Conservation (phyloP, 1,284 basidiomycete species). For the Fomes fomentarius region DNA sequence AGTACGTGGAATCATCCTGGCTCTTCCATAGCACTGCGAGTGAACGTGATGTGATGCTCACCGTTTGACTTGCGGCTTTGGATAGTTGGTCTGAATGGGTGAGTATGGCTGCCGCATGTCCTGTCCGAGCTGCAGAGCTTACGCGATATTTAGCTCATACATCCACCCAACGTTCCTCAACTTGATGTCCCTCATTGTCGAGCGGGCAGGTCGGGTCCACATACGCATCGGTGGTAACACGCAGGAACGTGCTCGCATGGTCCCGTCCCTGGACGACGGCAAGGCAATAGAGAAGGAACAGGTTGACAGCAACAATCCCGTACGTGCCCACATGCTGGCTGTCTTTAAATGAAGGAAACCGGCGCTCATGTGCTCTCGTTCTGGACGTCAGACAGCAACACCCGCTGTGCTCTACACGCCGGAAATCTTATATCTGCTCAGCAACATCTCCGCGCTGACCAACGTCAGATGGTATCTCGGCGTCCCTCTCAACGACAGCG, state of each 20-base stretch:
- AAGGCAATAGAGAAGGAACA: conserved; percentile 20
- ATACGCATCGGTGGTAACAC: conserved; percentile 80
- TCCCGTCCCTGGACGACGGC: conserved; percentile 23
- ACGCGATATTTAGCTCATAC: conserved; percentile 41
- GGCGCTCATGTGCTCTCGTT: no score
- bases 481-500: conserved; percentile 52
- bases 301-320: conserved; percentile 19
- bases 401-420: conserved; percentile 60
- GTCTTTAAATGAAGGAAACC: no score
- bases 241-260: conserved; percentile 57
- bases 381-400: conserved; percentile 45
- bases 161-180: conserved; percentile 74
- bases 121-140: neutral
- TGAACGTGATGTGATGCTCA: no score
- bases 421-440: conserved; percentile 59
- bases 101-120: conserved; percentile 16
- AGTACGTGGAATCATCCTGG: conserved; percentile 51
- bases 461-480: conserved; percentile 66
- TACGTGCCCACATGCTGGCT: no score
- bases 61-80: no score
- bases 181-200: conserved; percentile 66
- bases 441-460: conserved; percentile 57
- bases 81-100: conserved; percentile 59
- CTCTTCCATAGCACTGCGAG: no score
- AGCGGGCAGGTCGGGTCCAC: conserved; percentile 57